phyloP scores from a whole-genome alignment of 2,329 filamentous ascomycete genomes.

The Diaporthe vexans region DNA sequence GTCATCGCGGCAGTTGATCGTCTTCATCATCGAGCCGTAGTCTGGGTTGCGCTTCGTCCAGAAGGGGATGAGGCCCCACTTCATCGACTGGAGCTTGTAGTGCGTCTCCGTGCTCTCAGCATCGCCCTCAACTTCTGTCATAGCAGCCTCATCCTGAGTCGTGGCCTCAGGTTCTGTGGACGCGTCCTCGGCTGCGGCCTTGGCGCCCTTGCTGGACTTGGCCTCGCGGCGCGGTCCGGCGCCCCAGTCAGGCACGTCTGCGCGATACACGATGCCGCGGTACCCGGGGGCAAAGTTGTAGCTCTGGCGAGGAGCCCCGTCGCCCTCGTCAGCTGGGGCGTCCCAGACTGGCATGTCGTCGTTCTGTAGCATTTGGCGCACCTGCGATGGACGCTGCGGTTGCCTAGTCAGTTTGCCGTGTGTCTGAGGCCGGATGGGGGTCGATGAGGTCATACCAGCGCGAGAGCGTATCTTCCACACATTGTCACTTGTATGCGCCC shows the following conservation, averaged over 20 bases:
- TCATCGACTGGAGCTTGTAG: conserved; percentile 93
- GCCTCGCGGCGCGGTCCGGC: conserved; percentile 56
- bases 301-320: conserved; percentile 74
- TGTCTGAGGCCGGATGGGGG: neutral
- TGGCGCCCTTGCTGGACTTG: conserved; percentile 44
- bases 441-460: conserved; percentile 49
- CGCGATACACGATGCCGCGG: conserved; percentile 87
- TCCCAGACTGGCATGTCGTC: conserved; percentile 81
- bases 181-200: conserved; percentile 38
- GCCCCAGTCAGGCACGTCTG: conserved; percentile 75
- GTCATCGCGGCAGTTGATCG: conserved; percentile 96
- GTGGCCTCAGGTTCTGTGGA: neutral
- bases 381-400: conserved; percentile 78
- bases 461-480: conserved; percentile 55
- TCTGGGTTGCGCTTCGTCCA: conserved; percentile 91
- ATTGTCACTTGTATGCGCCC: conserved; percentile 41
- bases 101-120: conserved; percentile 55
- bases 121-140: neutral
- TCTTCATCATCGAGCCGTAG: conserved; percentile 83
- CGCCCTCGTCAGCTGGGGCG: conserved; percentile 77
- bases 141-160: conserved; percentile 25
- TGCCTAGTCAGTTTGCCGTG: neutral
- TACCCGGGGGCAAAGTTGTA: conserved; percentile 96
- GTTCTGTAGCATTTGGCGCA: conserved; percentile 80
- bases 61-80: conserved; percentile 94